Evolutionary conservation across 176 grass and related monocot genomes (phyloP), one percentile per base, ranked within the genome.

Genomic region (Puya raimondii): DNA sequence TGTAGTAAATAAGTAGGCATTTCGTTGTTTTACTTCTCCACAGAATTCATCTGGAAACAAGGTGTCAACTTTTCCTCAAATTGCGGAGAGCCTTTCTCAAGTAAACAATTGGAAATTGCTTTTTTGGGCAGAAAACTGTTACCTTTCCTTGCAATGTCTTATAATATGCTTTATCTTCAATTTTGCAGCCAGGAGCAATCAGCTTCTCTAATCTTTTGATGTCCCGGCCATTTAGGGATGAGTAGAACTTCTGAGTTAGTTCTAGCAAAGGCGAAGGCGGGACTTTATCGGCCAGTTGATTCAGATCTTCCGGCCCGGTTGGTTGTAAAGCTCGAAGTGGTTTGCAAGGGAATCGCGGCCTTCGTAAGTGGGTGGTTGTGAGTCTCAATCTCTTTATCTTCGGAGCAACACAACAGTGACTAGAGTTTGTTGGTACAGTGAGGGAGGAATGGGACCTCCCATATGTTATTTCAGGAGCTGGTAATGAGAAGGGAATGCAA

Each of bases 81-180:
- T 26, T 26, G 25, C 25, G 25, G 25, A 26, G 25, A 26, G 25
- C 25, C 25, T 5, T 42, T 42, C 33, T 42, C 33, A 42, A 42
- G 33, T 42, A 42, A 42, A 42, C 33, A 42, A 42, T 42, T 6
- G 33, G 33, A 42, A 42, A 42, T 6, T 42, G 33, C 33, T 42
- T 6, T 42, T 42, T 42, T 42, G 33, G 33, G 33, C 33, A 42
- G 51, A 12, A 21, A 27, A 25, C 29, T 80, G 61, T 75, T 72
- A 96, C 92, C 92, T 96, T 89, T 81, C 50, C 47, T 13, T 86
- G 42, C 56, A 96, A 70, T 29, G 79, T 81, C 74, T 80, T 76
- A 47, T 84, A 87, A 47, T 89, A 89, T 23, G 79, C 25, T 15
- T 64, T 71, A 70, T 89, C 86, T 70, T 89, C 79, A 15, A 91